Conservation (phyloP, 169 alveolate species). For the Plasmodium cynomolgi region DNA sequence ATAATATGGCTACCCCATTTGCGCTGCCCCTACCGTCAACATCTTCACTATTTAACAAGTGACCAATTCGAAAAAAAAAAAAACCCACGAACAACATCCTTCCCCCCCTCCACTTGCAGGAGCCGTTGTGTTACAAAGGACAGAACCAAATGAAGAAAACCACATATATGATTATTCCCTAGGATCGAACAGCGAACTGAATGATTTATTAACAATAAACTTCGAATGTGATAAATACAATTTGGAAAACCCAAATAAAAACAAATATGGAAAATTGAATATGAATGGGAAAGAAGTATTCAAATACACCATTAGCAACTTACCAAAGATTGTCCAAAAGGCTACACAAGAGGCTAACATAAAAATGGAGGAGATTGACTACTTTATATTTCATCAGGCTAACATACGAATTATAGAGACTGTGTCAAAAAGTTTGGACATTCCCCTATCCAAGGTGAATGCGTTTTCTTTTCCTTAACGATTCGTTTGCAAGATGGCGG, state of each 20-base stretch:
- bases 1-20: neutral
- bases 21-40: neutral
- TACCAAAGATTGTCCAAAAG: conserved; percentile 76
- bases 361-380: conserved; percentile 75
- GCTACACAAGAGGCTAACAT: conserved; percentile 71
- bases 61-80: neutral
- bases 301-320: conserved; percentile 76
- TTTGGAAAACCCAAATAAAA: conserved; percentile 40
- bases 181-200: conserved; percentile 54
- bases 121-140: conserved; percentile 52
- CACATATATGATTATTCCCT: conserved; percentile 38
- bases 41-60: neutral
- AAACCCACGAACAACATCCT: too few relatives aligned
- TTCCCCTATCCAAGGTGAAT: conserved; percentile 76
- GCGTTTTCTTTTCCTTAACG: neutral
- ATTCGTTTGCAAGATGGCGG: neutral
- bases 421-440: conserved; percentile 75
- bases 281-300: conserved; percentile 86
- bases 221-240: conserved; percentile 25
- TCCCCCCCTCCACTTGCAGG: conserved; percentile 9
- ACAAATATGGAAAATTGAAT: conserved; percentile 59
- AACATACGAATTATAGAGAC: conserved; percentile 82
- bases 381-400: conserved; percentile 84
- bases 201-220: conserved; percentile 47
- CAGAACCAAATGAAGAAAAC: conserved; percentile 70